These are phyloP conservation scores for Scheffersomyces illinoinensis DNA, from an alignment of 1,139 yeast species.

Conservation along the genomic window DNA sequence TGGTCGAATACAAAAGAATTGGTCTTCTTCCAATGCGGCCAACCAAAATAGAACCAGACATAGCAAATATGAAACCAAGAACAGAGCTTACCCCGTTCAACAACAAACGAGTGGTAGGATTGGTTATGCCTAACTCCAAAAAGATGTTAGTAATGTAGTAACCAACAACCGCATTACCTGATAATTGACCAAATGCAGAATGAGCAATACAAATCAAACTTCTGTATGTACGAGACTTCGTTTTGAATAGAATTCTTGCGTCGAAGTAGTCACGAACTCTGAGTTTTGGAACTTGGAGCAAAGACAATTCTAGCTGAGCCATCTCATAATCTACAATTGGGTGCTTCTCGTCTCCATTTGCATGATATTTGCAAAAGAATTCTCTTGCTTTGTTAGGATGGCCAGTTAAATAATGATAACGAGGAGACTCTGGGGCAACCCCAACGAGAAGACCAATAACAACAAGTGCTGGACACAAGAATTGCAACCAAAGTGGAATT, in stretches of 20 bases:
- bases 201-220: conserved; percentile 7
- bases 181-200: conserved; percentile 16
- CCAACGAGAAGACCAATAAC: conserved; percentile 29
- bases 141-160: conserved; percentile 21
- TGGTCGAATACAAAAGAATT: conserved; percentile 18
- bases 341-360: conserved; percentile 18
- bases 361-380: conserved; percentile 22
- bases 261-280: conserved; percentile 7
- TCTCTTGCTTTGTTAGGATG: conserved; percentile 35
- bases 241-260: conserved; percentile 7
- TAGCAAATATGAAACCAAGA: conserved; percentile 14
- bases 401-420: conserved; percentile 47
- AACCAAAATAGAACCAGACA: conserved; percentile 16
- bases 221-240: background rate
- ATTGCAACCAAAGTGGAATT: conserved; percentile 21
- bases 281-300: background rate
- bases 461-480: conserved; percentile 18
- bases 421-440: conserved; percentile 54
- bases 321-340: conserved; percentile 19
- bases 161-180: conserved; percentile 20
- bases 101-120: conserved; percentile 16
- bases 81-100: conserved; percentile 18
- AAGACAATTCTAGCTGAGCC: conserved; percentile 14
- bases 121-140: conserved; percentile 16
- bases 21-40: conserved; percentile 12